Base-by-base conservation (phyloP, 805 yeast genomes). In the Candida tallmaniae region DNA sequence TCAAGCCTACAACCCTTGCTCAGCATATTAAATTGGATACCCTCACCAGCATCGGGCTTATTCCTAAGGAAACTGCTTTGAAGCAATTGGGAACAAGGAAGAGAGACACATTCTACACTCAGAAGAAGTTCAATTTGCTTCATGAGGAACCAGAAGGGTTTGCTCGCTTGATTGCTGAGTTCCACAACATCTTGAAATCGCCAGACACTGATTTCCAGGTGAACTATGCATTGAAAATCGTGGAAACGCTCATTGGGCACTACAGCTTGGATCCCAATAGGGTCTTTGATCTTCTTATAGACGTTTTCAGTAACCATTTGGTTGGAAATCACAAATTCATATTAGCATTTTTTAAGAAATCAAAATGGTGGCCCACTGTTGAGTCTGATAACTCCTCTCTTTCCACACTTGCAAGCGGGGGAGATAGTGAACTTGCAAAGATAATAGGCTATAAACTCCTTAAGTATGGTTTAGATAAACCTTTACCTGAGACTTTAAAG, bases 101-200 rank as follows among this genome's bases (percentile, higher is more conserved):
- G 51, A 40, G 73, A 54, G 61, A 74, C 49, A 60, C 68, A 52
- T 48, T 60, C 47, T 63, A 64, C 52, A 62, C 78, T 35, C 65
- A 76, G 40, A 68, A 68, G 49, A 76, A 79, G 43, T 86, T 65
- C 59, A 82, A 83, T 38, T 60, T 87, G 12, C 47, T 85, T 6
- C 74, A 78, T 32, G 96, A 89, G 54, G 83, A 83, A 41, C 63
- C 78, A 16, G 87, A 82, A 50, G 97, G 96, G 1, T 88, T 76
- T 56, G 57, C 94, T 9, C 79, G 77, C 45, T 60, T 84, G 21
- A 53, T 78, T 1, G 68, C 68, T 2, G 75, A 79, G 31, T 41
- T 82, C 9, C 54, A 61, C 35, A 41, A 56, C 2, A 65, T 76
- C 1, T 59, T 73, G 34, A 46, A 50, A 17, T 23, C 39, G 14